Percentiles rank a stretch among this genome's conserved stretches.
Conservation (phyloP, 352 stramenopile species). For the Globisporangium parvum region DNA sequence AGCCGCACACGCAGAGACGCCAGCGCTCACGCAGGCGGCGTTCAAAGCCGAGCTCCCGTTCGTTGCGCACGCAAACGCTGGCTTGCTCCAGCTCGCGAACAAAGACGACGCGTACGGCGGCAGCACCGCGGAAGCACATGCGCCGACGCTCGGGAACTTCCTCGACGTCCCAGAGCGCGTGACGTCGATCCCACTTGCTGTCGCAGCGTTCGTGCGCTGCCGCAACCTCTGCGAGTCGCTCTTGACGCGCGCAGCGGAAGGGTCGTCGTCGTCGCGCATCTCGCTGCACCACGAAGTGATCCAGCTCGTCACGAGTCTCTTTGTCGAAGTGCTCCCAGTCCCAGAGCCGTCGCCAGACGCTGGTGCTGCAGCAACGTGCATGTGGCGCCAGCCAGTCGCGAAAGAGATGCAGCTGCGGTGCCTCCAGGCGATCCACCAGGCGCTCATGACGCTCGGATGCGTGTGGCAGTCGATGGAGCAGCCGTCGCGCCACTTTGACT, state of each 20-base stretch:
- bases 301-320: slow-evolving; percentile 72
- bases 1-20: slow-evolving; percentile 11
- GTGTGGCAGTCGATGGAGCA: slow-evolving; percentile 89
- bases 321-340: slow-evolving; percentile 82
- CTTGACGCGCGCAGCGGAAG: slow-evolving; percentile 71
- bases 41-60: slow-evolving; percentile 39
- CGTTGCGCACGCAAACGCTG: slow-evolving; percentile 48
- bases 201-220: slow-evolving; percentile 78
- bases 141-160: slow-evolving; percentile 70
- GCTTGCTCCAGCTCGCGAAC: slow-evolving; percentile 44
- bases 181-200: slow-evolving; percentile 62
- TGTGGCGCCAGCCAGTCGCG: slow-evolving; percentile 67
- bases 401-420: slow-evolving; percentile 82
- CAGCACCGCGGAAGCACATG: slow-evolving; percentile 55
- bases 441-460: slow-evolving; percentile 74
- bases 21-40: slow-evolving; percentile 11
- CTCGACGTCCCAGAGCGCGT: slow-evolving; percentile 81
- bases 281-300: slow-evolving; percentile 87
- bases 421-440: slow-evolving; percentile 64
- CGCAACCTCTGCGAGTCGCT: slow-evolving; percentile 72
- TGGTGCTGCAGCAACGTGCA: slow-evolving; percentile 24
- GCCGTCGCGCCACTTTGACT: slow-evolving; percentile 82
- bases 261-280: slow-evolving; percentile 87
- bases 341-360: slow-evolving; percentile 29
- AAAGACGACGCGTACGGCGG: slow-evolving; percentile 76